These are phyloP conservation scores for Clohesyomyces aquaticus DNA, from an alignment of 495 filamentous ascomycete species.

Conservation along the genomic window DNA sequence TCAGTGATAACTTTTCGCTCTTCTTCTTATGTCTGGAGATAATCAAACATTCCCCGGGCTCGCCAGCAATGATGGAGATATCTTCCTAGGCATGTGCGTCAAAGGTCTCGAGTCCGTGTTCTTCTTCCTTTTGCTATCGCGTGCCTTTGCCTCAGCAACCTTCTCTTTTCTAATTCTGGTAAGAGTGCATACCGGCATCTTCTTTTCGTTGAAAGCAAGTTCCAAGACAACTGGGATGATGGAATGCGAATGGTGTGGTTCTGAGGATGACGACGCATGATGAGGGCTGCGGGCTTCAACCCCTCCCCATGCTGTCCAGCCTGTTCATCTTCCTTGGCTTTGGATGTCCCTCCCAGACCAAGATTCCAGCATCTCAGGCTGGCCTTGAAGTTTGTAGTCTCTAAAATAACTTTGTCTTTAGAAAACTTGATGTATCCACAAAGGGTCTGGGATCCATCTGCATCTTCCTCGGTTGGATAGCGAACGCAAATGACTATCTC, in stretches of 20 bases:
- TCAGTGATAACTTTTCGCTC: slow-evolving; percentile 2
- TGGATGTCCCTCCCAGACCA: slow-evolving; percentile 8
- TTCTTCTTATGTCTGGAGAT: not conserved
- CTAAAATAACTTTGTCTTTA: slow-evolving; percentile 2
- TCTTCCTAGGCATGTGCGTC: not conserved
- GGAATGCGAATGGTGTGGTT: slow-evolving; percentile 12
- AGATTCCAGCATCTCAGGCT: slow-evolving; percentile 5
- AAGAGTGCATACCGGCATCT: not conserved
- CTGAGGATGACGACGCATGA: slow-evolving; percentile 9
- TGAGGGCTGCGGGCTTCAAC: slow-evolving; percentile 17
- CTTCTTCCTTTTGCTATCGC: not conserved
- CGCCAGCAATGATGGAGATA: slow-evolving; percentile 3
- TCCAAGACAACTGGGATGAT: slow-evolving; percentile 8
- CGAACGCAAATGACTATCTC: no score
- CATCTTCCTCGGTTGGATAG: no score
- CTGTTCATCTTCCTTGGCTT: slow-evolving; percentile 5
- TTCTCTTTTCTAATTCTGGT: not conserved
- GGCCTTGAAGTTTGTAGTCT: slow-evolving; percentile 13
- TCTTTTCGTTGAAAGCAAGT: slow-evolving; percentile 4
- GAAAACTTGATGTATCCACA: no score
- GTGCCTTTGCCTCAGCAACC: not conserved
- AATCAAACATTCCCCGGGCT: not conserved
- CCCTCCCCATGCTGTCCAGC: slow-evolving; percentile 22
- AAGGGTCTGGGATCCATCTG: no score
- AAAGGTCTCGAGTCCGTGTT: no score